phyloP scores from a whole-genome alignment of 1,139 yeast genomes.

The Yamadazyma dendronema region DNA sequence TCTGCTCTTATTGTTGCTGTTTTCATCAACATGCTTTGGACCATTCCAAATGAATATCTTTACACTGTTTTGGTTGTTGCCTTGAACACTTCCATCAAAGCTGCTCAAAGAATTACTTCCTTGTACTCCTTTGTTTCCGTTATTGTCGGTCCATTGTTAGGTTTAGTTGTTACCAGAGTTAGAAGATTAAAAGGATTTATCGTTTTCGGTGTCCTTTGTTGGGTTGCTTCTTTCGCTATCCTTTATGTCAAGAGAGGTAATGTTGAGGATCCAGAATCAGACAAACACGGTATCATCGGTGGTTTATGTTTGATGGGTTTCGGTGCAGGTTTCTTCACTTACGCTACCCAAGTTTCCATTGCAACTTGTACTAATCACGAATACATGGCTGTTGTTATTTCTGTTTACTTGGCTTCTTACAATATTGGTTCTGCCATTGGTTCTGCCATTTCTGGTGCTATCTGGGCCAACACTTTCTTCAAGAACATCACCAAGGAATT shows the following conservation, averaged over 20 bases:
- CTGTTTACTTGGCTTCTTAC: conserved; percentile 53
- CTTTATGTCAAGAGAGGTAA: conserved; percentile 57
- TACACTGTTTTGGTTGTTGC: conserved; percentile 65
- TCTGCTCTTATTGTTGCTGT: conserved; percentile 51
- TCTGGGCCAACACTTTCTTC: conserved; percentile 48
- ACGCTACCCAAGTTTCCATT: conserved; percentile 63
- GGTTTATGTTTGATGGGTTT: conserved; percentile 65
- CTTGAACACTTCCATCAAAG: conserved; percentile 51
- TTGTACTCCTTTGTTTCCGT: conserved; percentile 65
- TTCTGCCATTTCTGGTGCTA: conserved; percentile 57
- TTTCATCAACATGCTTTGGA: conserved; percentile 56
- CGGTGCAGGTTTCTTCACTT: conserved; percentile 72
- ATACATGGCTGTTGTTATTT: conserved; percentile 61
- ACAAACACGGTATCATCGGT: conserved; percentile 59
- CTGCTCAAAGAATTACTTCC: conserved; percentile 66
- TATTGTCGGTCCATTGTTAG: conserved; percentile 59
- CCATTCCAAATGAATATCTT: conserved; percentile 68
- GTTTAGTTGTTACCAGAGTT: conserved; percentile 49
- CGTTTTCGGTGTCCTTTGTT: conserved; percentile 51
- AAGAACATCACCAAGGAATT: conserved; percentile 15
- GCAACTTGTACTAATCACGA: conserved; percentile 63
- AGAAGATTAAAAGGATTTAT: conserved; percentile 61
- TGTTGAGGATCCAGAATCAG: conserved; percentile 29
- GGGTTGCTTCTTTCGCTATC: conserved; percentile 61
- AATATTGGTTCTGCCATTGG: conserved; percentile 63